Conservation (phyloP, 139 green algal genomes). For the Chlorella sp. region DNA sequence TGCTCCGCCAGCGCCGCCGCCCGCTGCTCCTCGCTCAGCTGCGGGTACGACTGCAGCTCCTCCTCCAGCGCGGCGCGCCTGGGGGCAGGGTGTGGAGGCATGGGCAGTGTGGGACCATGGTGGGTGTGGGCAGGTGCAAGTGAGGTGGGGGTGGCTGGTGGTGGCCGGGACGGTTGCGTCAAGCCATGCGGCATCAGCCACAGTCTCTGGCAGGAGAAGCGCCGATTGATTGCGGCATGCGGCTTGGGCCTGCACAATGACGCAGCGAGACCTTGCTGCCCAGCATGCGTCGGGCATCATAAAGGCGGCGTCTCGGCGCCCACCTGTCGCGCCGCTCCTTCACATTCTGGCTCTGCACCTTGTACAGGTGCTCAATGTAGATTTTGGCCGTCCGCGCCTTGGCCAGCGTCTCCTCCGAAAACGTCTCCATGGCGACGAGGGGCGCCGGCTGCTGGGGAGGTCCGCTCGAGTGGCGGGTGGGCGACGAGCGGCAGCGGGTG, state of each 20-base stretch:
- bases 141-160: too few species aligned
- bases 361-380: conserved; percentile 97
- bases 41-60: conserved; percentile 64
- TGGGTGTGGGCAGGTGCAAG: not conserved
- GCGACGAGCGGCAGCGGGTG: not conserved
- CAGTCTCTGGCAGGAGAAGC: too few species aligned
- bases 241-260: too few species aligned
- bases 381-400: conserved; percentile 81
- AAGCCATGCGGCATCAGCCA: too few species aligned
- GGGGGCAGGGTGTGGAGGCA: not conserved
- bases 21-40: conserved; percentile 66
- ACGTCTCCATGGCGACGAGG: conserved; percentile 20
- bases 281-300: too few species aligned
- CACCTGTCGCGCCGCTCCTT: conserved; percentile 78
- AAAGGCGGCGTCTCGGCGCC: not conserved
- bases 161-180: too few species aligned
- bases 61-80: conserved; percentile 79
- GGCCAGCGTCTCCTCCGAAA: conserved; percentile 48
- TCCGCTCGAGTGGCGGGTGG: not conserved
- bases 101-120: not conserved
- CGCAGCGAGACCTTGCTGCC: too few species aligned
- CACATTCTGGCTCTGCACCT: conserved; percentile 77
- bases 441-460: not conserved
- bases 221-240: too few species aligned
- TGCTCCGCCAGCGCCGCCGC: conserved; percentile 64